Conservation (phyloP, 2,329 filamentous ascomycete genomes). For the Waltergamsia citrina region DNA sequence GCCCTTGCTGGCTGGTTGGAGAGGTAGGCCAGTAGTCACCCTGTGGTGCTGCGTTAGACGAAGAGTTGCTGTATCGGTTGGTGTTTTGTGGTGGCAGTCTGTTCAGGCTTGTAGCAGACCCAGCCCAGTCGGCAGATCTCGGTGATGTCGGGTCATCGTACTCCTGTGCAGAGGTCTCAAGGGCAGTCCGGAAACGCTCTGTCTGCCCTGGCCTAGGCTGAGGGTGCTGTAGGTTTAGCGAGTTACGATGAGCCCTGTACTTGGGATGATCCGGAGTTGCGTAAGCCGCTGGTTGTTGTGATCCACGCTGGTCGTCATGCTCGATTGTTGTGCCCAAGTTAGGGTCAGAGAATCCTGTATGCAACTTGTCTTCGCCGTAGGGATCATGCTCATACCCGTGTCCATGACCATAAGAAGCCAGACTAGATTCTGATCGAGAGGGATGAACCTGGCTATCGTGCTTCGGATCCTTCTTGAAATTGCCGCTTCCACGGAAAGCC, state of each 20-base stretch:
- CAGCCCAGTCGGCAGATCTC: conserved; percentile 51
- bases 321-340: conserved; percentile 24
- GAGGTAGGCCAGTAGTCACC: conserved; percentile 32
- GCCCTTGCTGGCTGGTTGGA: conserved; percentile 27
- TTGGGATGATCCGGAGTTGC: conserved; percentile 60
- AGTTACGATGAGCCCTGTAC: conserved; percentile 75
- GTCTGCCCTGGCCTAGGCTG: conserved; percentile 68
- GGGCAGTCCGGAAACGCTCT: conserved; percentile 61
- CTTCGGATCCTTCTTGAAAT: conserved; percentile 42
- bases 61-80: conserved; percentile 39
- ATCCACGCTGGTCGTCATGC: conserved; percentile 11
- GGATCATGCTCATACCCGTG: conserved; percentile 43
- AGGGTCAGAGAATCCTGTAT: conserved; percentile 45
- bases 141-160: conserved; percentile 54
- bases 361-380: conserved; percentile 52
- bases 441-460: conserved; percentile 45
- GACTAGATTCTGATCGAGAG: conserved; percentile 73
- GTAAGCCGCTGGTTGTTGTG: conserved; percentile 38
- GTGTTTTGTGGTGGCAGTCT: conserved; percentile 29
- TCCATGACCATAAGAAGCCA: conserved; percentile 56
- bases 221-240: conserved; percentile 69
- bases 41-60: conserved; percentile 20
- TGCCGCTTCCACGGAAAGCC: conserved; percentile 59
- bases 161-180: conserved; percentile 64
- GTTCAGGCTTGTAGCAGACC: conserved; percentile 49